Base-by-base conservation (phyloP, 2,329 filamentous ascomycete species). In the Fusarium longipes region DNA sequence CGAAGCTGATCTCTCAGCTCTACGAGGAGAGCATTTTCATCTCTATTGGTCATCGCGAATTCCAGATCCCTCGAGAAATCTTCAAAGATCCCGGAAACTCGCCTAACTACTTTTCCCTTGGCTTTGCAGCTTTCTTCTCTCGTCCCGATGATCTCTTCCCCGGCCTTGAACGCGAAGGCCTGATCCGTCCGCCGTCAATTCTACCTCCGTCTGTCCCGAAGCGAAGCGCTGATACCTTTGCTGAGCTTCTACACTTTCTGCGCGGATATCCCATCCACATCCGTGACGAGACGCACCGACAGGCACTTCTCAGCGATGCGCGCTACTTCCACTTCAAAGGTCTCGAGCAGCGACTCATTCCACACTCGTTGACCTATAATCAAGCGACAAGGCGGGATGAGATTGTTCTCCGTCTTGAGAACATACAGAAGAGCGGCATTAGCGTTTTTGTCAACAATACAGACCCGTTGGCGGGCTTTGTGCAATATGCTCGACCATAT, bases 31-130 rank as follows among this genome's bases (percentile, higher is more conserved):
- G 92, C 73, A 96, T 97, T 75, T 97, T 94, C 82, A 93, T 97
- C 73, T 91, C 92, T 63, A 95, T 98, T 72, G 95, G 95, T 61
- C 88, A 92, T 70, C 88, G 87, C 58, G 89, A 96, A 72, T 98
- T 98, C 79, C 91, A 93, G 76, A 94, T 98, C 68, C 92, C 94
- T 3, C 91, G 93, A 65, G 92, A 97, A 71, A 84, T 97, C 63
- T 97, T 98, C 78, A 90, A 87, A 29, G 86, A 87, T 33, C 93
- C 93, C 1, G 95, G 94, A 25, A 94, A 98, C 79, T 90, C 89
- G n/a, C 94, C 94, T 14, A 98, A 98, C 78, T 98, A 93, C 84
- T 98, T 98, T 82, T 91, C 93, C 1, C 86, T 97, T 5, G 94
- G 94, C 60, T 97, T 97, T 74, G 91, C 89, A 35, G 87, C 93